A percentile compares a stretch with the other conserved stretches of the same genome.
These are phyloP conservation scores for Pseudozyma sp. DNA, from an alignment of 1,284 basidiomycete genomes.

Conservation along the genomic window DNA sequence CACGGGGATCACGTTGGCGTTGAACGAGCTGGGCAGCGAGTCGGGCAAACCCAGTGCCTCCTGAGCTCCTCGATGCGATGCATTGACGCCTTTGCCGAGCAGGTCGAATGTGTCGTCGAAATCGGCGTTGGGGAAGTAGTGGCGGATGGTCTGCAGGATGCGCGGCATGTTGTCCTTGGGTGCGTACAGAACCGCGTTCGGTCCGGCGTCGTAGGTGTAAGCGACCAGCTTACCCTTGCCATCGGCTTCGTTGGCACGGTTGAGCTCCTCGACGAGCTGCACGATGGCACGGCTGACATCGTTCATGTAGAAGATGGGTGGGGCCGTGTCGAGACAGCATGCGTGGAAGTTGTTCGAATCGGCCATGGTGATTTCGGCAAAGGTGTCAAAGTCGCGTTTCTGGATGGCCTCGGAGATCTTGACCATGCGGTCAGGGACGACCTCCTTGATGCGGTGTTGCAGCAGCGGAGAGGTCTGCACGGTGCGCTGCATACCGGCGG, in stretches of 20 bases:
- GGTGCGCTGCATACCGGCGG: slow-evolving; percentile 95
- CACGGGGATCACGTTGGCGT: slow-evolving; percentile 62
- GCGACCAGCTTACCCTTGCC: slow-evolving; percentile 82
- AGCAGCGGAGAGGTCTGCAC: slow-evolving; percentile 91
- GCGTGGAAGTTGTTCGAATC: slow-evolving; percentile 95
- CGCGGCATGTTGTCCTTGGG: slow-evolving; percentile 71
- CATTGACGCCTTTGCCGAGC: slow-evolving; percentile 56
- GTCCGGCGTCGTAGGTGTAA: slow-evolving; percentile 98
- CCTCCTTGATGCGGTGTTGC: slow-evolving; percentile 84
- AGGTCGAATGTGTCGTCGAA: slow-evolving; percentile 68
- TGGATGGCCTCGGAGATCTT: slow-evolving; percentile 84
- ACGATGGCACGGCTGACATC: slow-evolving; percentile 78
- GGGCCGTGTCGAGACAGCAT: slow-evolving; percentile 93
- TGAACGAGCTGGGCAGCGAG: slow-evolving; percentile 57
- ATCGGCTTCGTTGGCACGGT: slow-evolving; percentile 76
- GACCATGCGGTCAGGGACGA: slow-evolving; percentile 90
- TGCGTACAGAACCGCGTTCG: slow-evolving; percentile 97
- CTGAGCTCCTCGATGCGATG: slow-evolving; percentile 60
- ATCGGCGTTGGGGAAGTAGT: slow-evolving; percentile 68
- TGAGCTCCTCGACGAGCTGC: slow-evolving; percentile 83
- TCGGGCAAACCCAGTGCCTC: slow-evolving; percentile 45
- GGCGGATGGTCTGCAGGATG: slow-evolving; percentile 60
- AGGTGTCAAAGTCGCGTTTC: slow-evolving; percentile 84
- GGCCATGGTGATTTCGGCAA: slow-evolving; percentile 91
- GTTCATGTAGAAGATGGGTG: slow-evolving; percentile 99